phyloP scores from a whole-genome alignment of 2,329 filamentous ascomycete genomes.

The Talaromyces sp. region DNA sequence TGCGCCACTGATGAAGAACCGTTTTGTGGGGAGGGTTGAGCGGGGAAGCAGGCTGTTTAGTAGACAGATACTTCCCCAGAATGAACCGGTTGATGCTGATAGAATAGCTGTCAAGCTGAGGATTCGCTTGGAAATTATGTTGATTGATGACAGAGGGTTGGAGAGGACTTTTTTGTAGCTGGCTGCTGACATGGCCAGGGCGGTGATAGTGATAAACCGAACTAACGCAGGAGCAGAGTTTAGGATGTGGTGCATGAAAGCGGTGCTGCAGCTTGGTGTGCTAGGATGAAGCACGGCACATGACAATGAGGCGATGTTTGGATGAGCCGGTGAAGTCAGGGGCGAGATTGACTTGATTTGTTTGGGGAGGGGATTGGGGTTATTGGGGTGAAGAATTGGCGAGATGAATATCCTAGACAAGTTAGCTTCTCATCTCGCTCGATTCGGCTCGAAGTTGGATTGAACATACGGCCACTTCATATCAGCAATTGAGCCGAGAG shows the following conservation, averaged over 20 bases:
- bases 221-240: slow-evolving; percentile 75
- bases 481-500: slow-evolving; percentile 74
- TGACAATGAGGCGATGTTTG: slow-evolving; percentile 77
- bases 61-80: slow-evolving; percentile 87
- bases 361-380: slow-evolving; percentile 59
- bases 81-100: slow-evolving; percentile 78
- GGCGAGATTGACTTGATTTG: slow-evolving; percentile 68
- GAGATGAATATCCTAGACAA: slow-evolving; percentile 67
- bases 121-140: slow-evolving; percentile 64
- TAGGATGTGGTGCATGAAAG: slow-evolving; percentile 84
- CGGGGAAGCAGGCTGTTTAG: slow-evolving; percentile 78
- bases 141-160: slow-evolving; percentile 66
- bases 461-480: slow-evolving; percentile 75
- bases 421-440: slow-evolving; percentile 2
- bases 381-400: slow-evolving; percentile 79
- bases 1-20: slow-evolving; percentile 88
- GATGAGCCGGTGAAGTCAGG: slow-evolving; percentile 80
- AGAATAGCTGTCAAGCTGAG: slow-evolving; percentile 74
- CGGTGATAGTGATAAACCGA: slow-evolving; percentile 68
- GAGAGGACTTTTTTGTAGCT: slow-evolving; percentile 67
- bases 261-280: slow-evolving; percentile 83
- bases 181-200: slow-evolving; percentile 65
- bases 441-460: neutral
- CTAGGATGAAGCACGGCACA: slow-evolving; percentile 86
- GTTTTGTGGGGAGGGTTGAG: slow-evolving; percentile 71